Conservation (phyloP, 2,329 filamentous ascomycete species). For the Clonostachys byssicola region DNA sequence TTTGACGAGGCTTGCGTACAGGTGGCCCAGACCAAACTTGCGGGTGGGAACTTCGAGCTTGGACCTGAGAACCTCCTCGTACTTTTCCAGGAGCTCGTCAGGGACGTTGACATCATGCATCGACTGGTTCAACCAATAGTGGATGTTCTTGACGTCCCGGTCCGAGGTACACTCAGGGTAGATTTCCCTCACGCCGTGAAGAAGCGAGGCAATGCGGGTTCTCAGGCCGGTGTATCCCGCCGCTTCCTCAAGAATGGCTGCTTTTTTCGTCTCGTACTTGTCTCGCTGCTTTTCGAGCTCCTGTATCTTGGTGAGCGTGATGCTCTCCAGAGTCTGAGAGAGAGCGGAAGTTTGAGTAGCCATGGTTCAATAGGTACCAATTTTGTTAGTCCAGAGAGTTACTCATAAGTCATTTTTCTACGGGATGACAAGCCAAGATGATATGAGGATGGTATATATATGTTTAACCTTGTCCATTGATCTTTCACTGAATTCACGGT, state of each 20-base stretch:
- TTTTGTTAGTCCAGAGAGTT: no score
- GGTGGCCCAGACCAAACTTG: neutral
- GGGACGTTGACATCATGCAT: neutral
- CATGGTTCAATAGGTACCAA: neutral
- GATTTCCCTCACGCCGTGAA: neutral
- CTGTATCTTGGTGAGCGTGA: neutral
- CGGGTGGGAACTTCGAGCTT: neutral
- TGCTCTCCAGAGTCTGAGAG: neutral
- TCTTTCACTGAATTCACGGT: no score
- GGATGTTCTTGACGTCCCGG: neutral
- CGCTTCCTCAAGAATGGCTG: neutral
- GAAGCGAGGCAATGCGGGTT: neutral
- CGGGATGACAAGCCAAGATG: no score
- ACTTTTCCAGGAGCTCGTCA: neutral
- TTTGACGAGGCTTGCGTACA: neutral
- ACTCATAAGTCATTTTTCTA: no score
- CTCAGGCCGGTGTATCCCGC: neutral
- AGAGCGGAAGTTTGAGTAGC: neutral
- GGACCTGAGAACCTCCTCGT: neutral
- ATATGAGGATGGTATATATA: no score
- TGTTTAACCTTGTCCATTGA: no score
- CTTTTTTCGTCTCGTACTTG: neutral
- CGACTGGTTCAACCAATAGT: neutral
- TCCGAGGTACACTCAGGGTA: neutral
- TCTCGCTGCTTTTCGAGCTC: neutral